phyloP scores from a whole-genome alignment of 2,329 filamentous ascomycete species.

The Alternaria conjuncta region DNA sequence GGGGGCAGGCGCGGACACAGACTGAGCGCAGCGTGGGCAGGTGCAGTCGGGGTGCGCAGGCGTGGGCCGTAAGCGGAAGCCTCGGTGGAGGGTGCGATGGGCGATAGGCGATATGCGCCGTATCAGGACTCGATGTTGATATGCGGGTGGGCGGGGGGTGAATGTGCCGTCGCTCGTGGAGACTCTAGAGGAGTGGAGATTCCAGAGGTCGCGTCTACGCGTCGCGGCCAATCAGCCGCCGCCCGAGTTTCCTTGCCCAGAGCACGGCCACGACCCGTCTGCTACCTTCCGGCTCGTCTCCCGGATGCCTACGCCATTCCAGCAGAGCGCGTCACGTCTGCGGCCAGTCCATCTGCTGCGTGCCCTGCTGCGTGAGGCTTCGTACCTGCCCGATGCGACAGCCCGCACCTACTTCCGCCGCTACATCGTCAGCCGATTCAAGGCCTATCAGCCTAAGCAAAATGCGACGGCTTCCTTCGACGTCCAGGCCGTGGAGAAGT shows the following conservation, averaged over 20 bases:
- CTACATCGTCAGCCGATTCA: slow-evolving; percentile 58
- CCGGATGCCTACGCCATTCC: slow-evolving; percentile 20
- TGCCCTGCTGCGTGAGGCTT: slow-evolving; percentile 63
- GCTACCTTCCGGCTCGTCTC: not conserved
- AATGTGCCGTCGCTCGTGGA: slow-evolving; percentile 22
- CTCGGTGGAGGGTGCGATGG: not conserved
- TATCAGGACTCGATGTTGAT: not conserved
- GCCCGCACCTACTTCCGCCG: slow-evolving; percentile 59
- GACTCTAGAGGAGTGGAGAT: slow-evolving; percentile 21
- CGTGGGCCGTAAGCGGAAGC: not conserved
- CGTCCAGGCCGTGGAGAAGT: slow-evolving; percentile 24
- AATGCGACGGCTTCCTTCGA: slow-evolving; percentile 25
- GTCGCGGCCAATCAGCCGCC: slow-evolving; percentile 30
- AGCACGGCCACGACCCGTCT: not conserved
- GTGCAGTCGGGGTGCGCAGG: slow-evolving; percentile 1
- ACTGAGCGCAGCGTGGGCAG: not conserved
- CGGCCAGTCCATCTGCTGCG: slow-evolving; percentile 58
- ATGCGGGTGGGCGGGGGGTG: slow-evolving; percentile 21
- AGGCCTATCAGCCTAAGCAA: slow-evolving; percentile 48
- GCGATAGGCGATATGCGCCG: slow-evolving; percentile 1
- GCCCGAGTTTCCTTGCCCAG: slow-evolving; percentile 3
- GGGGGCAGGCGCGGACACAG: slow-evolving; percentile 12
- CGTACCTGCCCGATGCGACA: slow-evolving; percentile 65
- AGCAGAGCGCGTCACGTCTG: slow-evolving; percentile 22
- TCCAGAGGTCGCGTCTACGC: slow-evolving; percentile 25